These are phyloP conservation scores for Solanum hybrid DNA, from an alignment of 305 asterid species.

Conservation along the genomic window DNA sequence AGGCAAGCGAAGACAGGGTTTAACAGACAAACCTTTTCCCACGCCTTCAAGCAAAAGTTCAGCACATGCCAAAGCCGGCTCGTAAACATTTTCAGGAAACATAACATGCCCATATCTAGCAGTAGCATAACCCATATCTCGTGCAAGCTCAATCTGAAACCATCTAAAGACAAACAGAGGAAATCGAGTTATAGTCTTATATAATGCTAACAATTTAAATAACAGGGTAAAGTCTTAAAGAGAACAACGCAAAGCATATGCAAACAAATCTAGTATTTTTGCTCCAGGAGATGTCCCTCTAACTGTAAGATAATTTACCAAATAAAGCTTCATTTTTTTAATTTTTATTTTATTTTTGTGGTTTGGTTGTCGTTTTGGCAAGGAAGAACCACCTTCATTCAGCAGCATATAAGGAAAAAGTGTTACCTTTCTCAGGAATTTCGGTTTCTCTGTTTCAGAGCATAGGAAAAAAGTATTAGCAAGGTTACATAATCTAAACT, in stretches of 20 bases:
- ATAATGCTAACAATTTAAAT: background rate
- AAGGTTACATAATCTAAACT: background rate
- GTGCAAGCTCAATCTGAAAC: slow-evolving; percentile 96
- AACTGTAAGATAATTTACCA: background rate
- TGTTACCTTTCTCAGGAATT: background rate
- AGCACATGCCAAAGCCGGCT: slow-evolving; percentile 87
- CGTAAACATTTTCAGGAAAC: slow-evolving; percentile 97
- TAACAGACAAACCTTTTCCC: slow-evolving; percentile 61
- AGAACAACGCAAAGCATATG: background rate
- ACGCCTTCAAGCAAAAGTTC: slow-evolving; percentile 85
- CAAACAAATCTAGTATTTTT: background rate
- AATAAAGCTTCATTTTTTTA: background rate
- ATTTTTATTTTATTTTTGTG: background rate
- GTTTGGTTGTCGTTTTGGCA: background rate
- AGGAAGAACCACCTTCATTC: background rate
- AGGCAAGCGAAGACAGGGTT: background rate
- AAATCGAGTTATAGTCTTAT: slow-evolving; percentile 34
- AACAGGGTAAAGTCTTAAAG: background rate
- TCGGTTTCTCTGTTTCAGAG: background rate
- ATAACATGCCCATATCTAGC: slow-evolving; percentile 97
- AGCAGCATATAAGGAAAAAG: background rate
- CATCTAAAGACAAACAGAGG: slow-evolving; percentile 52
- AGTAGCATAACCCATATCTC: slow-evolving; percentile 87
- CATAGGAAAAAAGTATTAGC: background rate
- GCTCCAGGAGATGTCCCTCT: background rate